Percentiles rank a stretch among this genome's conserved stretches.
These are phyloP conservation scores for Allium cepa DNA, from an alignment of 106 monocot genomes.

Conservation along the genomic window DNA sequence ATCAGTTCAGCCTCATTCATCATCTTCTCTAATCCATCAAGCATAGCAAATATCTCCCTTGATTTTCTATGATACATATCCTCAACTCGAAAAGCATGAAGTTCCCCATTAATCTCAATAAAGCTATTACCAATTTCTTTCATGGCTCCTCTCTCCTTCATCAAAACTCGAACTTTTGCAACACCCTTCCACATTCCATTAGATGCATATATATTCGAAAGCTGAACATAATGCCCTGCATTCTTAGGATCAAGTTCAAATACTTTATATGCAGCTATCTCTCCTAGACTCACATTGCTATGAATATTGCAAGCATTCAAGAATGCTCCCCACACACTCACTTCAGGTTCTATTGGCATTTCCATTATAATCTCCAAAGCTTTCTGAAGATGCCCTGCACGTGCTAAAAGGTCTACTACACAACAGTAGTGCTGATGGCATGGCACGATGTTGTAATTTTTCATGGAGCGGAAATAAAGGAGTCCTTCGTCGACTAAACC, in stretches of 20 bases:
- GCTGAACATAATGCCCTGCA: conserved; percentile 82
- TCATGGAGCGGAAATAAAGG: conserved; percentile 52
- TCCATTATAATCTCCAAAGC: conserved; percentile 43
- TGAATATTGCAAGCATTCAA: conserved; percentile 62
- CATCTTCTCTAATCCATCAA: conserved; percentile 33
- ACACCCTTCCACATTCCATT: conserved; percentile 59
- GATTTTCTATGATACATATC: conserved; percentile 40
- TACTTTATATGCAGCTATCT: conserved; percentile 32
- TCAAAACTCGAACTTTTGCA: conserved; percentile 37
- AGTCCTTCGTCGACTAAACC: conserved; percentile 61
- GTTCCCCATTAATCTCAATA: conserved; percentile 42
- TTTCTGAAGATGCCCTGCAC: conserved; percentile 46
- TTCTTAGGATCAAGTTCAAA: conserved; percentile 55
- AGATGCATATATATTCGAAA: conserved; percentile 72
- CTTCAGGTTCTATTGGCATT: conserved; percentile 63
- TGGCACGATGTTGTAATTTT: conserved; percentile 34
- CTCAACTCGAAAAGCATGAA: conserved; percentile 32
- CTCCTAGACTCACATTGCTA: conserved; percentile 46
- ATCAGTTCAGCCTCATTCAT: conserved; percentile 41
- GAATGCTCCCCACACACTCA: conserved; percentile 74
- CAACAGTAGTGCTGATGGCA: conserved; percentile 69
- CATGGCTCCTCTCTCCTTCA: conserved; percentile 50
- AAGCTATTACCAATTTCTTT: conserved; percentile 49
- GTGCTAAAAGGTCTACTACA: conserved; percentile 66
- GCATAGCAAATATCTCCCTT: conserved; percentile 27